Conservation (phyloP, 129 eudicot species). For the Artemisia argyi region DNA sequence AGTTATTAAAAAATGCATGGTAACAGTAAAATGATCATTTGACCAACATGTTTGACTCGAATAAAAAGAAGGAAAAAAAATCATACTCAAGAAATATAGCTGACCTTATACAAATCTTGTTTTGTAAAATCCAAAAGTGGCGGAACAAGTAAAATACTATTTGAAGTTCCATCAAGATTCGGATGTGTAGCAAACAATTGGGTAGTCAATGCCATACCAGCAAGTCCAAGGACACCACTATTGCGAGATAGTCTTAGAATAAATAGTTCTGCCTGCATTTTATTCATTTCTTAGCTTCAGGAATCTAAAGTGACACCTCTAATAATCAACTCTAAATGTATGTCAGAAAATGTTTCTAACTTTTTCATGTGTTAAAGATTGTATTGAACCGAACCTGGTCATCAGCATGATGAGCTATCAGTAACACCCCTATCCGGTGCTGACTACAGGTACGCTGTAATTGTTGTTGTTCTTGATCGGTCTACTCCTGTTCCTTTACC, state of each 20-base stretch:
- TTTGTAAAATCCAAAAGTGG: constrained; percentile 85
- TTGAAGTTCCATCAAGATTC: constrained; percentile 41
- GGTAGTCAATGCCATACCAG: constrained; percentile 88
- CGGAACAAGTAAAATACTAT: constrained; percentile 60
- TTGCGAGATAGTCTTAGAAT: constrained; percentile 83
- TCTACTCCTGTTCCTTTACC: too few species aligned
- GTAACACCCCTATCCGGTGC: constrained; percentile 53
- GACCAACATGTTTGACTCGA: constrained; percentile 1
- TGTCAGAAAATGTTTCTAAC: not conserved
- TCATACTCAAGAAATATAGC: constrained; percentile 1
- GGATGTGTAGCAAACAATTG: constrained; percentile 53
- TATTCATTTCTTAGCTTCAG: constrained; percentile 13
- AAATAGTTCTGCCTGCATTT: constrained; percentile 80
- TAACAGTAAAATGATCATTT: constrained; percentile 1
- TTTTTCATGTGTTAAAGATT: not conserved
- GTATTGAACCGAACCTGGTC: constrained; percentile 63
- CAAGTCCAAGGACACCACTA: constrained; percentile 98
- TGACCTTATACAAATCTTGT: constrained; percentile 82
- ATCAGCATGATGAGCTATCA: constrained; percentile 93
- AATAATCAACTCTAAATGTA: not conserved
- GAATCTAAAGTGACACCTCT: not conserved
- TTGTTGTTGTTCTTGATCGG: too few species aligned
- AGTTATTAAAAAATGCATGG: not conserved
- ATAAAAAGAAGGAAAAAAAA: not conserved
- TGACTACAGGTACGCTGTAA: constrained; percentile 54